phyloP scores from a whole-genome alignment of 208 protist species.

The Naegleria gruberi region DNA sequence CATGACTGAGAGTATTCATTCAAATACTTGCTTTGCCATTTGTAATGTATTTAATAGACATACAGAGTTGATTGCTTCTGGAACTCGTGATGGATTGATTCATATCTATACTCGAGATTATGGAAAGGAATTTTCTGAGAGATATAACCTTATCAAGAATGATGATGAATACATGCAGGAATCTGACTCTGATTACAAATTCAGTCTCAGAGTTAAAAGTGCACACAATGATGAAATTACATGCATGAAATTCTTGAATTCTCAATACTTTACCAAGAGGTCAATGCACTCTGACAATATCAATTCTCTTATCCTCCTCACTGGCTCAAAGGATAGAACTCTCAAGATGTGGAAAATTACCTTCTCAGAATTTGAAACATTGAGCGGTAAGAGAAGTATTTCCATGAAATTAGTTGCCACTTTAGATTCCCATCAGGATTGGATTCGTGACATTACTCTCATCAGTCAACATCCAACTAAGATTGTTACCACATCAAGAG shows the following conservation, averaged over 20 bases:
- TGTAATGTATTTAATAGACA: not conserved
- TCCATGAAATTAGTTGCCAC: not conserved
- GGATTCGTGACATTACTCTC: not conserved
- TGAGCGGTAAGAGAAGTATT: not conserved
- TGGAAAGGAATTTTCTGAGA: not conserved
- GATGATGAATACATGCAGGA: no score
- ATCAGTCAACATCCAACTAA: not conserved
- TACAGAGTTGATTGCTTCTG: not conserved
- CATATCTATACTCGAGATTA: not conserved
- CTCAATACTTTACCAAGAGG: not conserved
- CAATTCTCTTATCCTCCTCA: not conserved
- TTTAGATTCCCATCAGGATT: not conserved
- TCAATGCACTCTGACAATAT: not conserved
- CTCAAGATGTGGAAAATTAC: not conserved
- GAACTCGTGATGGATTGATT: not conserved
- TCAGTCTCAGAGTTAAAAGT: not conserved
- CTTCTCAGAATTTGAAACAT: not conserved
- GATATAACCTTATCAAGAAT: not conserved
- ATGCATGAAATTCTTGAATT: not conserved
- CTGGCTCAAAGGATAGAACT: not conserved
- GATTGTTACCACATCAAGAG: not conserved
- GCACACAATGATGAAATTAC: not conserved
- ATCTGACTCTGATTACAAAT: not conserved
- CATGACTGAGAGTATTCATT: not conserved
- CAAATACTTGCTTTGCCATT: not conserved